Evolutionary conservation across 805 yeast genomes (phyloP).

Genomic region (Clavispora vitiphila): DNA sequence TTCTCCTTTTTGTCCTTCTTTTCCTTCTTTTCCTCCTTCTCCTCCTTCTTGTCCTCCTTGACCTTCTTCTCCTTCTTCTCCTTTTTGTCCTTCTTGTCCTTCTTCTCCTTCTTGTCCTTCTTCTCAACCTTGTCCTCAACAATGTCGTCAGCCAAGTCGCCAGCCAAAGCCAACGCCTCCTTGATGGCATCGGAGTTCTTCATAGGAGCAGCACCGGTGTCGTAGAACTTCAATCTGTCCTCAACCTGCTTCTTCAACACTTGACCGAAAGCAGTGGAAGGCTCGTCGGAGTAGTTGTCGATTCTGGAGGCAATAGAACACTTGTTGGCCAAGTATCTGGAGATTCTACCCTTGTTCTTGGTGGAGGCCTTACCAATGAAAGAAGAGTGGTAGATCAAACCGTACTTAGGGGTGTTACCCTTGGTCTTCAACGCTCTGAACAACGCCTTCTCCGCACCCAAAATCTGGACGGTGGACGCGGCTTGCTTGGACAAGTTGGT

Average conservation of each 20-base stretch:
- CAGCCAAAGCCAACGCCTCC: slow-evolving; percentile 74
- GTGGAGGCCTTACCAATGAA: slow-evolving; percentile 97
- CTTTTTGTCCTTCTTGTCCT: slow-evolving; percentile 20
- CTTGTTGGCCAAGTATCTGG: slow-evolving; percentile 97
- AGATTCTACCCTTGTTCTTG: slow-evolving; percentile 97
- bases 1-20: slow-evolving; percentile 31
- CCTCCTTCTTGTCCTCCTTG: slow-evolving; percentile 25
- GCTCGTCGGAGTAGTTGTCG: slow-evolving; percentile 94
- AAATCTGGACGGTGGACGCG: slow-evolving; percentile 95
- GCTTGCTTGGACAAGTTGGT: slow-evolving; percentile 96
- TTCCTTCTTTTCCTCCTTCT: slow-evolving; percentile 30
- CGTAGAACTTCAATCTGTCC: slow-evolving; percentile 93
- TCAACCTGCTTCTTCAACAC: slow-evolving; percentile 95
- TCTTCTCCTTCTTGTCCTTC: slow-evolving; percentile 24
- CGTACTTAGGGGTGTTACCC: slow-evolving; percentile 98
- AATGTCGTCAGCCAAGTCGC: slow-evolving; percentile 43
- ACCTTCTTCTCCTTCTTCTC: slow-evolving; percentile 22
- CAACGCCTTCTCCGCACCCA: slow-evolving; percentile 98
- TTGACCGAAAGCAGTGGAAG: slow-evolving; percentile 83
- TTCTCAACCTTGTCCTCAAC: slow-evolving; percentile 14
- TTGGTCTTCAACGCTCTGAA: slow-evolving; percentile 98
- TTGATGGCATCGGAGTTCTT: slow-evolving; percentile 92
- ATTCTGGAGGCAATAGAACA: slow-evolving; percentile 99
- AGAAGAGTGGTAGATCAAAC: slow-evolving; percentile 94
- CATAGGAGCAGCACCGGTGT: slow-evolving; percentile 94